Conservation (phyloP, 176 grass and related monocot species). For the Aechmea fasciata region DNA sequence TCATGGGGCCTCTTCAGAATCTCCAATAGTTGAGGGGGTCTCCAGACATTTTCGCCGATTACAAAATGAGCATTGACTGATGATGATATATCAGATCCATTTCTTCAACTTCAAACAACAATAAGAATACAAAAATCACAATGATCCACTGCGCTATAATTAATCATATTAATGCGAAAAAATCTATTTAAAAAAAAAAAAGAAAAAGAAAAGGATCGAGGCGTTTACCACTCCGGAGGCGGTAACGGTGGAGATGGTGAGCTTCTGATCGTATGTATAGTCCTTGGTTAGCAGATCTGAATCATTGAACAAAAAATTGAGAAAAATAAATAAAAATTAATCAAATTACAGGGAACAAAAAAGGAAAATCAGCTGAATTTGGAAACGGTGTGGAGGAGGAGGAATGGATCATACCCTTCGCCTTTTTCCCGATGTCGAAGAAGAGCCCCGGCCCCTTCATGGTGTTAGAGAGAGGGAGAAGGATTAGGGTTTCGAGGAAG, state of each 20-base stretch:
- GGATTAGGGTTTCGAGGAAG: not conserved
- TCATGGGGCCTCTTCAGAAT: too few relatives aligned
- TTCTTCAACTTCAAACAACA: not conserved
- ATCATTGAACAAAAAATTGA: constrained; percentile 28
- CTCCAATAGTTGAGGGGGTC: too few relatives aligned
- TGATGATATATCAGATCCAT: too few relatives aligned
- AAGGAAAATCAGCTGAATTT: not conserved
- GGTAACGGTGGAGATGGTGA: constrained; percentile 60
- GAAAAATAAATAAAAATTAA: not conserved
- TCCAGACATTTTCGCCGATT: too few relatives aligned
- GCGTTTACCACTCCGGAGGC: constrained; percentile 81
- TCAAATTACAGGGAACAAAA: constrained; percentile 4
- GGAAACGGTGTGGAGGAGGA: not conserved
- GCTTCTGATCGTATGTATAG: constrained; percentile 91
- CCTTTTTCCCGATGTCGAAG: constrained; percentile 43
- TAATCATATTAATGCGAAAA: not conserved
- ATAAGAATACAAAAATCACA: not conserved
- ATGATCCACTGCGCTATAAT: too few relatives aligned
- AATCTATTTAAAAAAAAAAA: not conserved
- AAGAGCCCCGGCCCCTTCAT: constrained; percentile 42
- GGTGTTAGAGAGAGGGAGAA: constrained; percentile 10
- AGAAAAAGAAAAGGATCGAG: constrained; percentile 18
- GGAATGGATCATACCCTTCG: constrained; percentile 23
- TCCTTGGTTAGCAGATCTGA: constrained; percentile 94
- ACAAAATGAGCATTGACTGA: too few relatives aligned